Percentiles rank a stretch among this genome's conserved stretches.
These are phyloP conservation scores for Thelonectria rubi DNA, from an alignment of 2,329 filamentous ascomycete genomes.

Conservation along the genomic window DNA sequence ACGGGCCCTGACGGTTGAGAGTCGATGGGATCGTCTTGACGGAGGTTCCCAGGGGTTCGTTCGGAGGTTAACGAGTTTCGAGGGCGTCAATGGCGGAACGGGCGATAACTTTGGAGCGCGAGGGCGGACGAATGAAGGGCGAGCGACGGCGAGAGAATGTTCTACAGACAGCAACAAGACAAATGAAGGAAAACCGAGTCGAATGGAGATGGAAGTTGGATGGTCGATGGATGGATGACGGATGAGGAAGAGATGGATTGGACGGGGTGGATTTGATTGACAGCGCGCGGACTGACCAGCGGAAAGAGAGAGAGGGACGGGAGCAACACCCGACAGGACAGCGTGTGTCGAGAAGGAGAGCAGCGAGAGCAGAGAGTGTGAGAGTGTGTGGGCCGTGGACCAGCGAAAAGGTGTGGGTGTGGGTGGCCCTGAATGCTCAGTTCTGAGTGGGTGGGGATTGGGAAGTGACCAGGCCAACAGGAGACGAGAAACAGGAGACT, in stretches of 20 bases:
- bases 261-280: constrained; percentile 10
- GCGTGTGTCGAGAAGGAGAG: neutral
- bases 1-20: constrained; percentile 32
- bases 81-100: constrained; percentile 21
- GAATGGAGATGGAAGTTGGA: constrained; percentile 12
- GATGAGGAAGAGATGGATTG: constrained; percentile 6
- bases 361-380: constrained; percentile 2
- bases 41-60: constrained; percentile 28
- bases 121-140: neutral
- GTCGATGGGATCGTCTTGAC: constrained; percentile 28
- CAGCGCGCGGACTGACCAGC: constrained; percentile 11
- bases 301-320: neutral
- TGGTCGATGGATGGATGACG: constrained; percentile 13
- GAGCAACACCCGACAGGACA: neutral
- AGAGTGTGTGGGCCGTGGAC: constrained; percentile 7
- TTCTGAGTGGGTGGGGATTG: constrained; percentile 22
- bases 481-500: constrained; percentile 29
- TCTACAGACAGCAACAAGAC: constrained; percentile 10
- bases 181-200: constrained; percentile 15
- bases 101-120: constrained; percentile 6
- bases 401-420: neutral
- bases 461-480: constrained; percentile 31
- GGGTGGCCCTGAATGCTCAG: constrained; percentile 17
- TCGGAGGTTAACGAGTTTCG: constrained; percentile 20
- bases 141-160: constrained; percentile 1